phyloP scores from a whole-genome alignment of 441 rosid genomes.

The Melastoma candidum region DNA sequence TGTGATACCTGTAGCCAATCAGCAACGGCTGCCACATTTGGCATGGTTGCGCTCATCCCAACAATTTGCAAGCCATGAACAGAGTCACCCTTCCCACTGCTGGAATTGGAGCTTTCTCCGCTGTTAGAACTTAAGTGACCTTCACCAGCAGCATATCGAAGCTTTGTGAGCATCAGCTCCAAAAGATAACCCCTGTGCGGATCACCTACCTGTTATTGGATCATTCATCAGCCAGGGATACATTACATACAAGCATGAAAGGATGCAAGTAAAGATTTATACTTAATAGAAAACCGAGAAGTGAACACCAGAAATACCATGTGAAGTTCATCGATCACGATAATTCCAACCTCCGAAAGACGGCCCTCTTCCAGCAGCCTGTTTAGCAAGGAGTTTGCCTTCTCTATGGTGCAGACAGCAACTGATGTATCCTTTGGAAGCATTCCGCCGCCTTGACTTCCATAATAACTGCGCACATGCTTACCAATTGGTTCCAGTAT shows the following conservation, averaged over 20 bases:
- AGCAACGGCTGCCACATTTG: slow-evolving; percentile 95
- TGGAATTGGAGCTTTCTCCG: slow-evolving; percentile 81
- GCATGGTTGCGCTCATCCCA: slow-evolving; percentile 99
- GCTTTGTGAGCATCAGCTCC: slow-evolving; percentile 95
- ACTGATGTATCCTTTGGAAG: slow-evolving; percentile 96
- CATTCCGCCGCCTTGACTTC: slow-evolving; percentile 95
- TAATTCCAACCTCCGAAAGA: slow-evolving; percentile 84
- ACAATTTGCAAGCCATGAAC: slow-evolving; percentile 88
- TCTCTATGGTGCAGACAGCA: slow-evolving; percentile 98
- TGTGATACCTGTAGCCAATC: slow-evolving; percentile 94
- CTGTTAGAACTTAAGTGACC: slow-evolving; percentile 74
- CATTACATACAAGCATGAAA: slow-evolving; percentile 7
- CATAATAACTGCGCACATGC: slow-evolving; percentile 90
- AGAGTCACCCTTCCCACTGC: slow-evolving; percentile 75
- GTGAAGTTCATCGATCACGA: slow-evolving; percentile 97
- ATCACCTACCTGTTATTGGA: slow-evolving; percentile 71
- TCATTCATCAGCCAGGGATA: slow-evolving; percentile 2
- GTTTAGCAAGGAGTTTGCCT: slow-evolving; percentile 87
- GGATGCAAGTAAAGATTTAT: slow-evolving; percentile 1
- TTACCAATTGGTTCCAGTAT: slow-evolving; percentile 93
- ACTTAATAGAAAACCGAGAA: background rate
- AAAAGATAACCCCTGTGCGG: slow-evolving; percentile 94
- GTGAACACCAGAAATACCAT: slow-evolving; percentile 46
- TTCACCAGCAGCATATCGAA: slow-evolving; percentile 97
- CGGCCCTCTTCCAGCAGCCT: slow-evolving; percentile 96